Base-by-base conservation (phyloP, 208 protist species). In the Acanthamoeba castellanii region DNA sequence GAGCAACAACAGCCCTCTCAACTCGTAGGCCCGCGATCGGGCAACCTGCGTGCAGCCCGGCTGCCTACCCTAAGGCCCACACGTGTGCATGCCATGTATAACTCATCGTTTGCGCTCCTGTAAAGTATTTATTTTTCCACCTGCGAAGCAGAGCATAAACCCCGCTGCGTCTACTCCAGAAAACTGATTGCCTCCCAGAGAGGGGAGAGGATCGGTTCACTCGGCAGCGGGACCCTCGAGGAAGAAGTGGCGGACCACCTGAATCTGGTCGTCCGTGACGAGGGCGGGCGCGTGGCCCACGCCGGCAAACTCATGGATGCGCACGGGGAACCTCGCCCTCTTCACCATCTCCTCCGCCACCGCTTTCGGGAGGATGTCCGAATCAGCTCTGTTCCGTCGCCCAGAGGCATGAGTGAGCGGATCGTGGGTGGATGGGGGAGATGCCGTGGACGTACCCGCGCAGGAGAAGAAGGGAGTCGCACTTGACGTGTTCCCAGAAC, bases 401-500 rank as follows among this genome's bases (percentile, higher is more conserved):
- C 37, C 37, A 42, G 2, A 74, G n/a, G 32, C 20, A 32, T 47
- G 20, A 74, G 27, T 30, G 52, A 74, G 20, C 20, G 13, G 30
- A 74, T 30, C 11, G 32, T 74, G 5, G 22, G 11, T 47, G n/a
- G 14, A 74, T 74, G 32, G 32, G 32, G 66, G 55, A 61, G 20
- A 61, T 25, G 55, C 16, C 16, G 59, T 30, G 13, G 25, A 8
- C 16, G 13, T 78, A 78, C 70, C 70, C 70, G 70, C 70, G 70
- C n/a, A 78, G 20, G n/a, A 78, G 70, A 16, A 78, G 70, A 13
- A 78, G 37, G 1, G 30, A 78, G 25, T 47, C 70, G 30, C 70
- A 78, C 70, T 78, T 78, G 70, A 78, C 70, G n/a, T 78, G 70
- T 8, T 78, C 70, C 70, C 70, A 78, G n/a, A 42, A 30, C 70